Evolutionary conservation across 306 rosid genomes (phyloP).

Genomic region (Clitoria ternatea): DNA sequence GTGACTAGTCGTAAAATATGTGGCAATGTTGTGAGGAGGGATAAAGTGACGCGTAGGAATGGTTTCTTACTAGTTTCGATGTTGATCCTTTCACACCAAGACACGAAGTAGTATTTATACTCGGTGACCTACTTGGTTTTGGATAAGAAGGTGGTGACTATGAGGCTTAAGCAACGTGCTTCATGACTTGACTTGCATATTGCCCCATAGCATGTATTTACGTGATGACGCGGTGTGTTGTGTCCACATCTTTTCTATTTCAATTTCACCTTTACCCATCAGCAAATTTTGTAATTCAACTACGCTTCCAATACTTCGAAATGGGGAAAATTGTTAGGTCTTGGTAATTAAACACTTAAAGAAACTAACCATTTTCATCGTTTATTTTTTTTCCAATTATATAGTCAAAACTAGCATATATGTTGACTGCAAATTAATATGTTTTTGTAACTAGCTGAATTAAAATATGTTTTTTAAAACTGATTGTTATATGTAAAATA

Average conservation of each 20-base stretch:
- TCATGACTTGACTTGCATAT: slow-evolving; percentile 39
- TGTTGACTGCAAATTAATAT: too few relatives aligned
- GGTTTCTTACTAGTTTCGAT: slow-evolving; percentile 21
- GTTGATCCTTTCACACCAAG: slow-evolving; percentile 25
- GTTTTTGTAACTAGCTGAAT: too few relatives aligned
- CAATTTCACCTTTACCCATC: neutral
- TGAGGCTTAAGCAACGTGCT: slow-evolving; percentile 32
- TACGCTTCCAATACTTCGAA: neutral
- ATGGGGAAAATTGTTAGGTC: neutral
- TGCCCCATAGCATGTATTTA: slow-evolving; percentile 13
- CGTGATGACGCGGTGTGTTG: slow-evolving; percentile 24
- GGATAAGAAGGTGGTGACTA: slow-evolving; percentile 32
- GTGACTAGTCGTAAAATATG: neutral
- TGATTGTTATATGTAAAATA: too few relatives aligned
- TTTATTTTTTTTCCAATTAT: too few relatives aligned
- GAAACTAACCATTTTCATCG: too few relatives aligned
- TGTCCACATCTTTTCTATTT: slow-evolving; percentile 24
- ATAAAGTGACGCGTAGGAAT: slow-evolving; percentile 34
- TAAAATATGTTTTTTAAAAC: too few relatives aligned
- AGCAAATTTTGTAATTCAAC: neutral
- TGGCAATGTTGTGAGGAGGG: neutral
- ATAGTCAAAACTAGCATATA: too few relatives aligned
- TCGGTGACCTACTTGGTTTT: slow-evolving; percentile 40
- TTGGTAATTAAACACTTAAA: too few relatives aligned
- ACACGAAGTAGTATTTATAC: slow-evolving; percentile 23